Conservation (phyloP, 441 rosid genomes). For the Kokia cookei region DNA sequence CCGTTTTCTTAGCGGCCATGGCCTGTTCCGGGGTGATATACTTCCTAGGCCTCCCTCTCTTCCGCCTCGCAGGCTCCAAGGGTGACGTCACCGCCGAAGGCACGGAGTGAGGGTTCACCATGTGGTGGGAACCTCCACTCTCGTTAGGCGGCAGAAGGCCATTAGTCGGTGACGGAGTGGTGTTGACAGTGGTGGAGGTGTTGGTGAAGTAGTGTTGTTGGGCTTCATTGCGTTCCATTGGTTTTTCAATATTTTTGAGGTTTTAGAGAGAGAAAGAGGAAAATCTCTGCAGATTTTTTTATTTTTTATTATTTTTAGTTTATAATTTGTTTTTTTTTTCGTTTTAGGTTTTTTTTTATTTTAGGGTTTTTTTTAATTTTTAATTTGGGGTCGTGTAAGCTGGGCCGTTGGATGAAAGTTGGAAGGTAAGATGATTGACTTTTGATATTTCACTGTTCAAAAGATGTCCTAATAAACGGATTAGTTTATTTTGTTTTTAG, state of each 20-base stretch:
- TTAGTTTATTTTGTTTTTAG: background rate
- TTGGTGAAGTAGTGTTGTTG: conserved; percentile 32
- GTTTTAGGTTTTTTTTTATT: conserved; percentile 5
- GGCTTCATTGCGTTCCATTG: conserved; percentile 32
- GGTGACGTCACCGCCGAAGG: conserved; percentile 57
- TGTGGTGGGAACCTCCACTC: conserved; percentile 21
- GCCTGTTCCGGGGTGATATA: conserved; percentile 84
- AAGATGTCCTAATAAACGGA: background rate
- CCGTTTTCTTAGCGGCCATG: conserved; percentile 72
- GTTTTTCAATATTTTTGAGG: background rate
- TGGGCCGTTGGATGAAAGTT: conserved; percentile 18
- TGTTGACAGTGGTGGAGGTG: conserved; percentile 22
- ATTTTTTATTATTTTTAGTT: conserved; percentile 7
- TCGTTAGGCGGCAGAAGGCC: conserved; percentile 36
- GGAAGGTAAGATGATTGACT: background rate
- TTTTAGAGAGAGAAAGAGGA: conserved; percentile 19
- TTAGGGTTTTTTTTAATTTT: conserved; percentile 7
- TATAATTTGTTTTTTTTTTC: conserved; percentile 13
- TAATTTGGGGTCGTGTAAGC: background rate
- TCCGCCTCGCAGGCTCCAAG: conserved; percentile 54
- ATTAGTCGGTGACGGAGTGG: conserved; percentile 33
- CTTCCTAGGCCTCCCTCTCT: conserved; percentile 79
- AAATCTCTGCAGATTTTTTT: conserved; percentile 9
- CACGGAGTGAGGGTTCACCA: conserved; percentile 63
- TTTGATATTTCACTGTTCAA: background rate